Evolutionary conservation across 2,329 filamentous ascomycete species (phyloP), one percentile per base, ranked within the genome.

Genomic region (Hypomyces rosellus): DNA sequence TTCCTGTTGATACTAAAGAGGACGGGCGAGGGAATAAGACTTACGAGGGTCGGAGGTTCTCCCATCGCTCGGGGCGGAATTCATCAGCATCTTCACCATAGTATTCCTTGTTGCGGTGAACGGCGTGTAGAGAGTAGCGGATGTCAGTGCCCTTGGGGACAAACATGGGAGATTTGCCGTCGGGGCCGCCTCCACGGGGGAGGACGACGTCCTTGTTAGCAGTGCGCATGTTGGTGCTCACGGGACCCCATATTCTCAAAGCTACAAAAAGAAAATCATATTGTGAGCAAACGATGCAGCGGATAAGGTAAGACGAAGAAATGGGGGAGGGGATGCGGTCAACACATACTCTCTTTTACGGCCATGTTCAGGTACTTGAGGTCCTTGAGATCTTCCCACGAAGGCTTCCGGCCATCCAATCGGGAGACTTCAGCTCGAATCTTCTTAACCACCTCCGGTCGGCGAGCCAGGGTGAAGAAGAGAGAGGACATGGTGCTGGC

Each of bases 351-450:
- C 54, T 76, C 74, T 51, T 71, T 82, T 48, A 85, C 56, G 13
- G 80, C 73, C 63, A 73, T 78, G 61, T 78, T 78, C 13, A 86
- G 64, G 53, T 85, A 85, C 52, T 73, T 78, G 63, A 85, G 68
- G 12, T 73, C 69, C 55, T 74, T 76, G 48, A 86, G 61, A 52
- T 80, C 70, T 56, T 83, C 78, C 66, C 79, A 85, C 0, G 70
- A 72, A 2, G 81, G 81, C 51, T 66, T 62, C n/a, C 64, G 53
- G 1, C 63, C 66, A 4, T 63, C 59, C 9, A 76, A 55, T 3
- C 54, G 55, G 6, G 55, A 51, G 6, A 78, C 68, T 59, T 80
- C 76, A 2, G 56, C 55, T 51, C 69, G 69, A 15, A 82, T 62
- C 43, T 69, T 71, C 7, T 59, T 53, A 39, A 73, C 73, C 5